Base-by-base conservation (phyloP, 2,329 filamentous ascomycete genomes). In the Metarhizium anisopliae region DNA sequence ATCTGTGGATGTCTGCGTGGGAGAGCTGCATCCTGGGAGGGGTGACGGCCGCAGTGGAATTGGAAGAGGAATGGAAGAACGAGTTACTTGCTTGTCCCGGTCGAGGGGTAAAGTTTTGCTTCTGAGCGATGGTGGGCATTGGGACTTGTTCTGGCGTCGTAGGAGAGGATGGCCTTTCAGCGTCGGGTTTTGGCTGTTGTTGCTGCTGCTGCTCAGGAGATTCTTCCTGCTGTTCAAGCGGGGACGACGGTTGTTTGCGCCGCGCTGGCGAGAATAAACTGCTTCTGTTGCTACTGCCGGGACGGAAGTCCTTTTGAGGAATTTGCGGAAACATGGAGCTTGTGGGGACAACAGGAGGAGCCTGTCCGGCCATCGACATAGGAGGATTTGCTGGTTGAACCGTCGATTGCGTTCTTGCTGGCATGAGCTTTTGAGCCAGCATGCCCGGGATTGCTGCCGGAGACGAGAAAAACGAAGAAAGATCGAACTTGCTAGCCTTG, bases 381-480 rank as follows among this genome's bases (percentile, higher is more conserved):
- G 49, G 6, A 51, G 56, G 51, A 13, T 51, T 36, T 18, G 20
- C 49, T 38, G 51, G 14, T 25, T 56, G 47, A 38, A 13, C 11
- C 1, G 56, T 47, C 60, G 62, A 10, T 38, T 56, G n/a, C 61
- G 50, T 56, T 56, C 63, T 67, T 8, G 55, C 55, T 16, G 66
- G 62, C n/a, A 67, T 62, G 13, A 69, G 55, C 53, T 70, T 70
- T 6, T 65, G 62, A 2, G 63, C 68, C 40, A 72, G 50, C 59
- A 68, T 66, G 30, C 64, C 68, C 20, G 71, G 70, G 43, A 75
- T 66, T 1, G 67, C 63, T 4, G 75, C 74, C 1, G 81, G 80
- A 2, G 81, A 83, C 0, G 81, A 84, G 63, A 84, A 84, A 64
- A 83, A 84, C 7, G 73, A 71, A 6, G 77, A 73, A 2, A 83